phyloP scores from a whole-genome alignment of 495 filamentous ascomycete genomes.

The Aspergillus cavernicola region DNA sequence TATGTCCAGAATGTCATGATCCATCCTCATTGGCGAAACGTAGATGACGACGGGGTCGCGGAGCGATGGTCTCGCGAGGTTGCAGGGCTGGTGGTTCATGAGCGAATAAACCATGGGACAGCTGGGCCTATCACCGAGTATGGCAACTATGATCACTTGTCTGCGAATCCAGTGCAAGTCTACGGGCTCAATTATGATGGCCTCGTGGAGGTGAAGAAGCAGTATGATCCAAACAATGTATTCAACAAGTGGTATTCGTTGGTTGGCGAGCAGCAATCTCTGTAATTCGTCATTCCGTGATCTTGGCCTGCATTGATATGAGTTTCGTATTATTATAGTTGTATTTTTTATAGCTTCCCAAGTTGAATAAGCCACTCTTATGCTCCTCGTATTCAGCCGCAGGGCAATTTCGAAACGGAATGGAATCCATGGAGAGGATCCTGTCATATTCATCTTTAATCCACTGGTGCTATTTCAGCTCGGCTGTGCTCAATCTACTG shows the following conservation, averaged over 20 bases:
- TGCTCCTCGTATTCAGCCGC: too few relatives aligned
- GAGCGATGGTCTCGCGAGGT: not conserved
- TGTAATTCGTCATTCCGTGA: too few relatives aligned
- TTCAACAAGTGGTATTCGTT: conserved; percentile 34
- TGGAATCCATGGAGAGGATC: too few relatives aligned
- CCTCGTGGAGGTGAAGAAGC: conserved; percentile 38
- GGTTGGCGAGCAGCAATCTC: too few relatives aligned
- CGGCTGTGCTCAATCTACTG: too few relatives aligned
- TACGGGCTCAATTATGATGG: conserved; percentile 38
- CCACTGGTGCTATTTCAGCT: too few relatives aligned
- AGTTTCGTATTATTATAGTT: too few relatives aligned
- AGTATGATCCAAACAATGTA: conserved; percentile 45
- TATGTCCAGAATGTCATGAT: not conserved
- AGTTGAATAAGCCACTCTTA: too few relatives aligned
- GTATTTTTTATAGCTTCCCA: too few relatives aligned
- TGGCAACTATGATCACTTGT: conserved; percentile 5
- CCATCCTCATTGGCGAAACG: not conserved
- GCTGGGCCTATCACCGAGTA: conserved; percentile 15
- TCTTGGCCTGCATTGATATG: too few relatives aligned
- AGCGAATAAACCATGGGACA: not conserved
- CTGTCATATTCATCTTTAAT: too few relatives aligned
- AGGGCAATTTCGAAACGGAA: too few relatives aligned
- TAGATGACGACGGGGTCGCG: not conserved
- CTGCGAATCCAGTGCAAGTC: conserved; percentile 16
- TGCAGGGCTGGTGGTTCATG: not conserved